Percentiles rank a stretch among this genome's conserved stretches.
These are phyloP conservation scores for Penicillium simplicissimum DNA, from an alignment of 495 filamentous ascomycete genomes.

Conservation along the genomic window DNA sequence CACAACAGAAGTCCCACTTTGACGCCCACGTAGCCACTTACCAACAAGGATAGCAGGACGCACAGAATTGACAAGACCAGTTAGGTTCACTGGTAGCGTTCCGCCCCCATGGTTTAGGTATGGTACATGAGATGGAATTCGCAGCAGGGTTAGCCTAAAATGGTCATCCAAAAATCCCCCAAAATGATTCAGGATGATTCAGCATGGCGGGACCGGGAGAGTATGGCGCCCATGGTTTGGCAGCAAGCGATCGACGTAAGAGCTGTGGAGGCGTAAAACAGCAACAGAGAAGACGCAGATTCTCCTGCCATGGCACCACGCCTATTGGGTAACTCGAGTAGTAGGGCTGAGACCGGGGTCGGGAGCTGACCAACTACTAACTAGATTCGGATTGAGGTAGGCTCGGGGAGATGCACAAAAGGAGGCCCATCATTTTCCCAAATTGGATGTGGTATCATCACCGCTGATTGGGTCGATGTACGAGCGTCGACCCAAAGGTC, in stretches of 20 bases:
- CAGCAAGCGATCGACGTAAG: background rate
- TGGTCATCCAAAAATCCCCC: background rate
- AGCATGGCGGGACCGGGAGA: background rate
- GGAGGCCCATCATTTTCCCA: background rate
- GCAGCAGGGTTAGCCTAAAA: background rate
- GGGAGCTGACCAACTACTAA: background rate
- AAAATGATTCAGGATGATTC: conserved; percentile 2
- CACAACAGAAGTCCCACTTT: background rate
- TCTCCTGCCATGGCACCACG: background rate
- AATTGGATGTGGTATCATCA: background rate
- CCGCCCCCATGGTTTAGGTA: conserved; percentile 2
- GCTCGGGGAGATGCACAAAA: too few species aligned
- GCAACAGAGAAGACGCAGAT: background rate
- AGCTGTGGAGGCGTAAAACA: background rate
- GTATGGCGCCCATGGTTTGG: conserved; percentile 1
- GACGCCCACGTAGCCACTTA: background rate
- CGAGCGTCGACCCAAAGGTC: background rate
- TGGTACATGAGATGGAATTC: background rate
- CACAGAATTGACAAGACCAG: background rate
- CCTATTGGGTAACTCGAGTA: background rate
- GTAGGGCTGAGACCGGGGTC: conserved; percentile 1
- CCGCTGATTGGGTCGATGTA: background rate
- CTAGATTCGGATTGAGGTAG: too few species aligned
- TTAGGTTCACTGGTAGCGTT: background rate
- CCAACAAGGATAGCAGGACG: conserved; percentile 1